Percentiles rank a stretch among this genome's conserved stretches.
These are phyloP conservation scores for Hirsutella minnesotensis DNA, from an alignment of 2,329 filamentous ascomycete genomes.

Conservation along the genomic window DNA sequence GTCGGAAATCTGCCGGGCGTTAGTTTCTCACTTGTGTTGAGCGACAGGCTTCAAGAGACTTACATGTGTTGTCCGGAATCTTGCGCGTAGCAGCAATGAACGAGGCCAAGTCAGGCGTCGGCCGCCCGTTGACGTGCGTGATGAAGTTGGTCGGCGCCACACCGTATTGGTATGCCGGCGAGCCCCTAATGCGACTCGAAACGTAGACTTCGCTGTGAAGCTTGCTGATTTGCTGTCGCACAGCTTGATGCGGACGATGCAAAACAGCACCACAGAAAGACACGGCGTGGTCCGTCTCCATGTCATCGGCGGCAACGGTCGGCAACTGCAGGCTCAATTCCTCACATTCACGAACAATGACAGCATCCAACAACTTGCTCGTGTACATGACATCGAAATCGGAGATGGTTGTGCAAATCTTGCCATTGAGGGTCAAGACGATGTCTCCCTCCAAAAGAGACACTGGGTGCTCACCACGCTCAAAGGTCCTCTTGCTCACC, in stretches of 20 bases:
- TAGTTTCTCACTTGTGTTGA: no score
- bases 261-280: constrained; percentile 92
- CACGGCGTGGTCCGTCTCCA: constrained; percentile 86
- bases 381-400: constrained; percentile 97
- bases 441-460: constrained; percentile 83
- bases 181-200: constrained; percentile 71
- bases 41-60: constrained; percentile 18
- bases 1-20: constrained; percentile 59
- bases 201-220: constrained; percentile 96
- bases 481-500: constrained; percentile 79
- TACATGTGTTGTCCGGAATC: constrained; percentile 90
- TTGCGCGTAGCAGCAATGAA: constrained; percentile 74
- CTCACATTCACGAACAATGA: constrained; percentile 75
- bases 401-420: constrained; percentile 83
- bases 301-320: constrained; percentile 77
- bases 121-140: constrained; percentile 82
- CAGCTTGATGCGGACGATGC: constrained; percentile 88
- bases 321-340: constrained; percentile 67
- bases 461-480: constrained; percentile 34
- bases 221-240: constrained; percentile 93
- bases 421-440: constrained; percentile 78
- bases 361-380: constrained; percentile 68
- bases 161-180: constrained; percentile 78
- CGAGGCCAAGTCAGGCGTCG: constrained; percentile 68
- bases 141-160: constrained; percentile 96